These are phyloP conservation scores for Corniculantispora saksenae DNA, from an alignment of 2,329 filamentous ascomycete species.

Conservation along the genomic window DNA sequence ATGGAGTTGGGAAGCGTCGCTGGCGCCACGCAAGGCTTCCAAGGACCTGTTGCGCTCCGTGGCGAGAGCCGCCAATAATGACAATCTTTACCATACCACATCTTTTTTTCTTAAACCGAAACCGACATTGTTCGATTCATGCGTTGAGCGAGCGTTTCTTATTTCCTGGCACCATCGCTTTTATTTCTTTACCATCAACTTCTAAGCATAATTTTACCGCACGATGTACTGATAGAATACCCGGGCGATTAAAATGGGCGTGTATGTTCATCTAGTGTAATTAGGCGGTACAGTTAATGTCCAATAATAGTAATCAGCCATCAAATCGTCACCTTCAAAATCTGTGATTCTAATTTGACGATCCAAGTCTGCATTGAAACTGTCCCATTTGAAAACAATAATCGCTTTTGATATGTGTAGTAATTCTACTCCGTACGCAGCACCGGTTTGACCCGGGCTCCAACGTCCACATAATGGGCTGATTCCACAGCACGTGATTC, in stretches of 20 bases:
- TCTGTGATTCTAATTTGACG: too few relatives aligned
- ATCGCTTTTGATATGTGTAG: too few relatives aligned
- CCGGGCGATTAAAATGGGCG: constrained; percentile 4
- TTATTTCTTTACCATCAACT: constrained; percentile 6
- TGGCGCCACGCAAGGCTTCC: constrained; percentile 48
- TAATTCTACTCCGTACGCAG: neutral
- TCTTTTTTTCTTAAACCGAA: neutral
- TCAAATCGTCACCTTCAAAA: neutral
- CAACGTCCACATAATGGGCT: constrained; percentile 3
- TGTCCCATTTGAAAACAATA: neutral
- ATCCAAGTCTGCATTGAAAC: too few relatives aligned
- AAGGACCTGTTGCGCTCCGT: constrained; percentile 53
- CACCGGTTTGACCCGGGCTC: constrained; percentile 13
- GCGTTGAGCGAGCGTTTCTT: constrained; percentile 17
- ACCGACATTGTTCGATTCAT: constrained; percentile 6
- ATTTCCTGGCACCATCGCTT: constrained; percentile 3
- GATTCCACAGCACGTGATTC: constrained; percentile 20
- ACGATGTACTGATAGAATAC: constrained; percentile 19
- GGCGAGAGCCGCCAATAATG: constrained; percentile 31
- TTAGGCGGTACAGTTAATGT: constrained; percentile 16
- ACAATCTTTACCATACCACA: neutral
- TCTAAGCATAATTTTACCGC: constrained; percentile 8
- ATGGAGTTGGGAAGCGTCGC: constrained; percentile 74
- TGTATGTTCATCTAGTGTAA: constrained; percentile 17
- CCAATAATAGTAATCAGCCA: constrained; percentile 17